phyloP scores from a whole-genome alignment of 495 filamentous ascomycete genomes.

The Beverwykella pulmonaria region DNA sequence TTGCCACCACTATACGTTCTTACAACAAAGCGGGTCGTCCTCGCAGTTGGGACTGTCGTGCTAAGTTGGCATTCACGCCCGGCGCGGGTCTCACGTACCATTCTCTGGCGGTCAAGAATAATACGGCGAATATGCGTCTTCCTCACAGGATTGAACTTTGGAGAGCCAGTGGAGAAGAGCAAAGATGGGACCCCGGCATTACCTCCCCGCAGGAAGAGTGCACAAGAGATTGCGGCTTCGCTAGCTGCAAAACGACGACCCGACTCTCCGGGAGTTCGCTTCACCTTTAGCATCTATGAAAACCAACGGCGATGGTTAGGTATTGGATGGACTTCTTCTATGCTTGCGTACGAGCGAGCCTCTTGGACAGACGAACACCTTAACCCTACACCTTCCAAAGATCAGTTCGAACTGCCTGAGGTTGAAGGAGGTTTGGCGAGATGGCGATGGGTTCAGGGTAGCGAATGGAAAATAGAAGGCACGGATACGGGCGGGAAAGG shows the following conservation, averaged over 20 bases:
- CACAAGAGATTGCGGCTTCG: constrained; percentile 42
- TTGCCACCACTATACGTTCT: constrained; percentile 82
- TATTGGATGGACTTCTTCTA: constrained; percentile 87
- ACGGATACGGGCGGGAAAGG: constrained; percentile 53
- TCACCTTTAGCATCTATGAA: constrained; percentile 94
- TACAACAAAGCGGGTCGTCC: constrained; percentile 79
- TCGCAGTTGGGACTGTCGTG: constrained; percentile 76
- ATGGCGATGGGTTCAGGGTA: constrained; percentile 87
- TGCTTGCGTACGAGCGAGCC: constrained; percentile 84
- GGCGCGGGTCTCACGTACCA: constrained; percentile 78
- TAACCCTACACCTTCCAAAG: constrained; percentile 73
- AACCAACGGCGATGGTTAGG: constrained; percentile 97
- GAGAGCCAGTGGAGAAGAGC: constrained; percentile 33
- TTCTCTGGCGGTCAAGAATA: constrained; percentile 84
- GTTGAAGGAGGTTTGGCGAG: constrained; percentile 76
- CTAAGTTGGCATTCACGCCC: constrained; percentile 91
- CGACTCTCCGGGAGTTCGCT: constrained; percentile 75
- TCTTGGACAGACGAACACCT: constrained; percentile 97
- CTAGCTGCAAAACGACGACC: constrained; percentile 52
- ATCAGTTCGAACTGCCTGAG: constrained; percentile 83
- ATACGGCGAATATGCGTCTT: constrained; percentile 67
- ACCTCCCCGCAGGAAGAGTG: constrained; percentile 35
- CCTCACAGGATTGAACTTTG: constrained; percentile 79
- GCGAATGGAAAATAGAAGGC: constrained; percentile 87
- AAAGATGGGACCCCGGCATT: constrained; percentile 30